These are phyloP conservation scores for Tricholoma saponaceum DNA, from an alignment of 768 basidiomycete species.

Conservation along the genomic window DNA sequence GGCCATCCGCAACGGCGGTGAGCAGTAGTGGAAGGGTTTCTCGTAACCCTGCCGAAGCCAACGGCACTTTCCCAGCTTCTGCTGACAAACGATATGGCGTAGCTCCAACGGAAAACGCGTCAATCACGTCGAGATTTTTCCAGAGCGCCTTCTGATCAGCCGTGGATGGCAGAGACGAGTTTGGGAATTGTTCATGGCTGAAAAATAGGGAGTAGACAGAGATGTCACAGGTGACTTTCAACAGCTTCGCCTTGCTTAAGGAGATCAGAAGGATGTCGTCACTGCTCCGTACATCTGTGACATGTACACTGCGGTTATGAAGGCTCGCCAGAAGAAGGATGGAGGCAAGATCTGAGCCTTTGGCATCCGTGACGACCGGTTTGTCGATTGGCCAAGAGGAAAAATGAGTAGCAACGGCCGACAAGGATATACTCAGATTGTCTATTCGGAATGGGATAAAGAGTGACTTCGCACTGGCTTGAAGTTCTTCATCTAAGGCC, in stretches of 20 bases:
- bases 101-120: slow-evolving; percentile 88
- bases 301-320: slow-evolving; percentile 82
- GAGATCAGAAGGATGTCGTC: slow-evolving; percentile 90
- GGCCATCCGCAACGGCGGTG: slow-evolving; percentile 76
- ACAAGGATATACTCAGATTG: slow-evolving; percentile 50
- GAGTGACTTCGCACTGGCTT: slow-evolving; percentile 77
- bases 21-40: slow-evolving; percentile 87
- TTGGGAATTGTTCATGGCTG: slow-evolving; percentile 68
- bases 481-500: slow-evolving; percentile 66
- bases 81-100: slow-evolving; percentile 72
- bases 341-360: slow-evolving; percentile 88
- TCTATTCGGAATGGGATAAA: slow-evolving; percentile 75
- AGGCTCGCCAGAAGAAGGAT: slow-evolving; percentile 92
- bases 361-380: slow-evolving; percentile 92
- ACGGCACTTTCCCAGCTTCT: slow-evolving; percentile 55
- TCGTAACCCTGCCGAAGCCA: slow-evolving; percentile 75
- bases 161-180: slow-evolving; percentile 60
- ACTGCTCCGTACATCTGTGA: slow-evolving; percentile 81
- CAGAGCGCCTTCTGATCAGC: slow-evolving; percentile 83
- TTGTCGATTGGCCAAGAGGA: slow-evolving; percentile 87
- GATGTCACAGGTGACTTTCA: slow-evolving; percentile 96
- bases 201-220: slow-evolving; percentile 92
- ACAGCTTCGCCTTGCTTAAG: slow-evolving; percentile 88
- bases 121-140: slow-evolving; percentile 79
- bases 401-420: slow-evolving; percentile 83